Evolutionary conservation across 352 stramenopile genomes (phyloP).

Genomic region (Globisporangium carolinianum): DNA sequence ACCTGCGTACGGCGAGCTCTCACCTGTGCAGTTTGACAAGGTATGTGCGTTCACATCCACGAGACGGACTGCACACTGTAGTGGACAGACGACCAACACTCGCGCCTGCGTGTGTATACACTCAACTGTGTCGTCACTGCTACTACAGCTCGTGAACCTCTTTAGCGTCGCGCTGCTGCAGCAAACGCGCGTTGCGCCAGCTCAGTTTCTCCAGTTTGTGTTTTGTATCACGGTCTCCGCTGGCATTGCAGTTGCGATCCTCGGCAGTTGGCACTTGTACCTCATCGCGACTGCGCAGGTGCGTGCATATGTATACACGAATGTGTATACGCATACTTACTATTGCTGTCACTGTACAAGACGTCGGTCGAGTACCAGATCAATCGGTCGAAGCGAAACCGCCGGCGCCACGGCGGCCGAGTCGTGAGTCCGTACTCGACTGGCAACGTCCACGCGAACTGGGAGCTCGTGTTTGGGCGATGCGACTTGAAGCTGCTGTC

Average conservation of each 20-base stretch:
- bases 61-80: too few relatives aligned
- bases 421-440: conserved; percentile 54
- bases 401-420: conserved; percentile 39
- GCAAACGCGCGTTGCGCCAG: conserved; percentile 12
- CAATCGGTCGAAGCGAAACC: conserved; percentile 51
- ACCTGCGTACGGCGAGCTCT: conserved; percentile 49
- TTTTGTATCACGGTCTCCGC: conserved; percentile 62
- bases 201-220: conserved; percentile 48
- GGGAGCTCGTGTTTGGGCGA: conserved; percentile 69
- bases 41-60: conserved; percentile 15
- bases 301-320: background rate
- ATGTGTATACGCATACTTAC: background rate
- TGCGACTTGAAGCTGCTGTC: conserved; percentile 54
- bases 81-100: too few relatives aligned
- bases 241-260: conserved; percentile 53
- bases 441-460: conserved; percentile 64
- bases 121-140: too few relatives aligned
- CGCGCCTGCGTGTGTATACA: too few relatives aligned
- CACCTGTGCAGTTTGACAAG: conserved; percentile 43
- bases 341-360: conserved; percentile 15
- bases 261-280: conserved; percentile 63
- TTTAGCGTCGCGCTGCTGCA: conserved; percentile 15
- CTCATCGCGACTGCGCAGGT: conserved; percentile 77
- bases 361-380: conserved; percentile 80
- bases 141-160: conserved; percentile 22